Evolutionary conservation across 1,139 yeast species (phyloP), one percentile per base, ranked within the genome.

Genomic region (Debaryomycetaceae sp.): DNA sequence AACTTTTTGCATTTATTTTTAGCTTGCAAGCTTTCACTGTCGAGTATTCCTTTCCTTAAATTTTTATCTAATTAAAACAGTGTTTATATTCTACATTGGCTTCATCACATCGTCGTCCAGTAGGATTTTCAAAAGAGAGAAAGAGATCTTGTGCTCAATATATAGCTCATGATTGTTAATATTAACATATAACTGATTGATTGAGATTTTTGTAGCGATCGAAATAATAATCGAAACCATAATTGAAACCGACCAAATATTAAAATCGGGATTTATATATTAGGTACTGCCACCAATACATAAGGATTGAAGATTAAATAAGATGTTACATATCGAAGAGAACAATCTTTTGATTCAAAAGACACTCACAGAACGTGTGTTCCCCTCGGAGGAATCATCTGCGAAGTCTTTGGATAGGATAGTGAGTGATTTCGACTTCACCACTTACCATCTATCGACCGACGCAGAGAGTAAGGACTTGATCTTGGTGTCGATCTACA

Each of bases 391-490:
- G 9, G 78, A 65, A 13, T 62, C 68, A 22, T 44, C 58, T 14
- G 49, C 59, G 39, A 72, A 81, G 49, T 75, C 86, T n/a, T 76
- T 93, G 56, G 97, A 93, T 66, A 81, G 97, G 63, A 81, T 93
- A 52, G 81, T 93, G 51, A 84, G 96, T 34, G 99, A 93, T 69
- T 93, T 93, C 59, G 99, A 93, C 66, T 90, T 90, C 69, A 95
- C 97, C 46, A 87, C 95, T 29, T 90, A 87, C 68, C 98, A 91
- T 66, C 75, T 95, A 51, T 85, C 96, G 41, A 91, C 96, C 37
- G 83, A 91, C 11, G 64, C 69, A 6, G 89, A 80, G 60, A 76
- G 73, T 57, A 87, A 81, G 72, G 68, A 81, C 38, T 70, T 79
- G 62, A 68, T 89, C 48, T 70, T 86, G 51, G 69, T 89, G 38